Conservation (phyloP, 177 flowering plant species). For the Vitis hybrid region DNA sequence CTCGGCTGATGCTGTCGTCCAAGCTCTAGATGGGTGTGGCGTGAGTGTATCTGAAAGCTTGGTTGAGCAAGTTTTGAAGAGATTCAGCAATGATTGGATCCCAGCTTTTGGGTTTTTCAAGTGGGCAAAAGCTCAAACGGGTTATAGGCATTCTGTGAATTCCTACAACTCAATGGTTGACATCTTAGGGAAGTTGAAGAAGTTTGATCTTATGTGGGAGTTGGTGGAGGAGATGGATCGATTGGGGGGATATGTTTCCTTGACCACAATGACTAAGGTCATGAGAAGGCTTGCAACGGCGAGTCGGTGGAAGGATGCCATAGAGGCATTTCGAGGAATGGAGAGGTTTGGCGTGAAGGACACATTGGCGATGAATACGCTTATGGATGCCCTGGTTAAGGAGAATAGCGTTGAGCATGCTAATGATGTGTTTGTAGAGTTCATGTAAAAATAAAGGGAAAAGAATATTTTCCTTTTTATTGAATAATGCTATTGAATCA, state of each 20-base stretch:
- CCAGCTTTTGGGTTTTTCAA: slow-evolving; percentile 50
- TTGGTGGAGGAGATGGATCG: slow-evolving; percentile 53
- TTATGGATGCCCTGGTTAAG: slow-evolving; percentile 55
- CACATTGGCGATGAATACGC: slow-evolving; percentile 32
- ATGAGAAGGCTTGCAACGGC: slow-evolving; percentile 54
- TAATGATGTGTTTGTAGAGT: slow-evolving; percentile 34
- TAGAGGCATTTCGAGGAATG: slow-evolving; percentile 39
- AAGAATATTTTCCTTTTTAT: too few species aligned
- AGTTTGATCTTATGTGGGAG: slow-evolving; percentile 56
- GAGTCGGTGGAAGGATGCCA: slow-evolving; percentile 35
- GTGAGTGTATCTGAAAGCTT: slow-evolving; percentile 27
- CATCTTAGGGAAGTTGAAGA: slow-evolving; percentile 46
- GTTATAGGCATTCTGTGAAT: slow-evolving; percentile 33
- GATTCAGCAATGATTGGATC: slow-evolving; percentile 55
- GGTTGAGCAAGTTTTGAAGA: slow-evolving; percentile 42
- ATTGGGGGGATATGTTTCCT: slow-evolving; percentile 35
- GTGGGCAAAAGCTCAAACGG: slow-evolving; percentile 52
- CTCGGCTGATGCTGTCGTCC: slow-evolving; percentile 34
- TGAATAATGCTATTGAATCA: too few species aligned
- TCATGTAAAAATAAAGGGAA: slow-evolving; percentile 6
- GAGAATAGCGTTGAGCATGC: slow-evolving; percentile 46
- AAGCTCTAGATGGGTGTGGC: slow-evolving; percentile 28
- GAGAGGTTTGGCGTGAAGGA: slow-evolving; percentile 50
- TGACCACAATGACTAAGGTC: slow-evolving; percentile 44
- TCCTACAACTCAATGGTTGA: slow-evolving; percentile 53